phyloP scores from a whole-genome alignment of 2,329 filamentous ascomycete genomes.

The Chrysosporium queenslandicum region DNA sequence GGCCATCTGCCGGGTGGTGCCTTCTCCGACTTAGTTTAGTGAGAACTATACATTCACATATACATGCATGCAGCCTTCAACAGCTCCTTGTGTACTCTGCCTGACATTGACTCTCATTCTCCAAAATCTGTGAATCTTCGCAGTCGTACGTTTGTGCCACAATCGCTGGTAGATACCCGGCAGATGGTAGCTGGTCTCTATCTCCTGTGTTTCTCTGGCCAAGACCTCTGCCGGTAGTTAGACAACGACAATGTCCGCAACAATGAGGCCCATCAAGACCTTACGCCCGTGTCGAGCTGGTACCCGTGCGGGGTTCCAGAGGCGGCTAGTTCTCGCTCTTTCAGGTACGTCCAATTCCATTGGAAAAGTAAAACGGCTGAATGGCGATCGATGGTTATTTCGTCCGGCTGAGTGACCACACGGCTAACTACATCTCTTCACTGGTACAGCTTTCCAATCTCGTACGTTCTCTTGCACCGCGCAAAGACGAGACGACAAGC shows the following conservation, averaged over 20 bases:
- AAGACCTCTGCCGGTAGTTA: neutral
- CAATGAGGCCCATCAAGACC: conserved; percentile 12
- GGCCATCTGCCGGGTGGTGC: conserved; percentile 1
- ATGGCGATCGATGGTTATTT: too few species aligned
- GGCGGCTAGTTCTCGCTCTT: conserved; percentile 11
- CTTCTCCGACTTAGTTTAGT: neutral
- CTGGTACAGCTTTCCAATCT: conserved; percentile 8
- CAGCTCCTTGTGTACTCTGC: neutral
- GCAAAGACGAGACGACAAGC: conserved; percentile 7
- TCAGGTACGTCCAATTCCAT: conserved; percentile 8
- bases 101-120: neutral
- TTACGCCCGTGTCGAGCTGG: conserved; percentile 12
- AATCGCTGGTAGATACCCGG: neutral
- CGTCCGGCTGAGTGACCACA: neutral
- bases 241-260: conserved; percentile 10
- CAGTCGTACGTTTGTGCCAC: too few species aligned
- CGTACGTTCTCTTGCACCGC: conserved; percentile 15
- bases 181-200: conserved; percentile 8
- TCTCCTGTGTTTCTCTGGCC: neutral
- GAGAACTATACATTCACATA: too few species aligned
- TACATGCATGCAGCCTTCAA: neutral
- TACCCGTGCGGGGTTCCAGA: conserved; percentile 8
- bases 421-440: neutral
- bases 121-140: neutral
- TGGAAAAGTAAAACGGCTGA: neutral